Evolutionary conservation across 495 filamentous ascomycete genomes (phyloP).

Genomic region (Xylaria telfairii): DNA sequence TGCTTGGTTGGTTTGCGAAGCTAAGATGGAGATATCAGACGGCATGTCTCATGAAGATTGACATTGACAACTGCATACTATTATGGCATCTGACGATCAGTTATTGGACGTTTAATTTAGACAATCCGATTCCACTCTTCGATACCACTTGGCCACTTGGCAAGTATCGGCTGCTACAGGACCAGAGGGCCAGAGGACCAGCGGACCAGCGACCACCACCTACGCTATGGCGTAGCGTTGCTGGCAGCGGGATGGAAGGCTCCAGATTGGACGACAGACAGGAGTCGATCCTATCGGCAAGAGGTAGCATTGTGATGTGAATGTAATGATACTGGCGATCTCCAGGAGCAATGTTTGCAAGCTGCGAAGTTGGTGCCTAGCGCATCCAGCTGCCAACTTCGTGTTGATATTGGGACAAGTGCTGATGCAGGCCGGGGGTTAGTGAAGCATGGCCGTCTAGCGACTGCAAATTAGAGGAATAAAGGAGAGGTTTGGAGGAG

Average conservation of each 20-base stretch:
- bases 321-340: slow-evolving; percentile 11
- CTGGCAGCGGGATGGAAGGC: slow-evolving; percentile 9
- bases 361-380: neutral
- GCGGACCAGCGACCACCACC: neutral
- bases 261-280: neutral
- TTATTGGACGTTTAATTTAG: neutral
- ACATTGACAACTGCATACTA: neutral
- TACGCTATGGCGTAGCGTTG: neutral
- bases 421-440: slow-evolving; percentile 6
- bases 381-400: neutral
- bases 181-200: too few relatives aligned
- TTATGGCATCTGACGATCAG: neutral
- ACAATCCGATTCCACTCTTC: neutral
- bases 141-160: slow-evolving; percentile 14
- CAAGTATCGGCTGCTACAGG: neutral
- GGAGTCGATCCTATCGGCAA: slow-evolving; percentile 9
- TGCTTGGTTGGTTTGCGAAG: neutral
- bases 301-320: neutral
- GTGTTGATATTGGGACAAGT: neutral
- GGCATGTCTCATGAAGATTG: neutral
- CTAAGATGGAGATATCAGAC: slow-evolving; percentile 4
- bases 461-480: slow-evolving; percentile 6
- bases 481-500: neutral
- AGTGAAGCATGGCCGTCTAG: neutral
- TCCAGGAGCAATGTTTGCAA: neutral